phyloP scores from a whole-genome alignment of 768 basidiomycete genomes.

The Grammothele lineata region DNA sequence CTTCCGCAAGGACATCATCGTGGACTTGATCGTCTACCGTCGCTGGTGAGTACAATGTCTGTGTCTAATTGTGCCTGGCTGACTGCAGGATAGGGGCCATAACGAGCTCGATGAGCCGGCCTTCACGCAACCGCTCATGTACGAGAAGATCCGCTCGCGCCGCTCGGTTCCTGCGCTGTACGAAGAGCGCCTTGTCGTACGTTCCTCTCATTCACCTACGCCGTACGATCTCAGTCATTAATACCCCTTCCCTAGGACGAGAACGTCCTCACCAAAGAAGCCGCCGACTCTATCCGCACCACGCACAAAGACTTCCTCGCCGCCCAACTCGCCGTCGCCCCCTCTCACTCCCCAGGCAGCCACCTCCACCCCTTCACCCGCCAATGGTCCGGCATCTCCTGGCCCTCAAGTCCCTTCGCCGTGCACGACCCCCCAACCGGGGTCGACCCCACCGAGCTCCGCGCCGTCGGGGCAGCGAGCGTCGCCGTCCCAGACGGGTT shows the following conservation, averaged over 20 bases:
- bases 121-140: conserved; percentile 90
- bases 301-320: conserved; percentile 64
- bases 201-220: conserved; percentile 20
- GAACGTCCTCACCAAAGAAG: conserved; percentile 46
- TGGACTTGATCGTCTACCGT: conserved; percentile 87
- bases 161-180: conserved; percentile 78
- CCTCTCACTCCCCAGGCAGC: conserved; percentile 41
- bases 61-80: background rate
- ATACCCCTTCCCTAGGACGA: too few relatives aligned
- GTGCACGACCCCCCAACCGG: conserved; percentile 63
- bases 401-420: conserved; percentile 58
- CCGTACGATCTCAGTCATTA: background rate
- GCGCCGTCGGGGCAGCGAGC: conserved; percentile 62
- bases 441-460: conserved; percentile 46
- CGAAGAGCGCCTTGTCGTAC: conserved; percentile 71
- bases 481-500: conserved; percentile 56
- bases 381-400: conserved; percentile 60
- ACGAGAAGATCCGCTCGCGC: conserved; percentile 76
- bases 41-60: conserved; percentile 49
- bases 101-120: conserved; percentile 87
- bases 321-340: conserved; percentile 46
- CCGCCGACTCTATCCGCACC: conserved; percentile 47
- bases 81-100: conserved; percentile 78
- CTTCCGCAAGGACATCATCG: conserved; percentile 88
- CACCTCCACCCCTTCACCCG: conserved; percentile 54